Evolutionary conservation across 331 rosid genomes (phyloP).

Genomic region (Quercus lobata): DNA sequence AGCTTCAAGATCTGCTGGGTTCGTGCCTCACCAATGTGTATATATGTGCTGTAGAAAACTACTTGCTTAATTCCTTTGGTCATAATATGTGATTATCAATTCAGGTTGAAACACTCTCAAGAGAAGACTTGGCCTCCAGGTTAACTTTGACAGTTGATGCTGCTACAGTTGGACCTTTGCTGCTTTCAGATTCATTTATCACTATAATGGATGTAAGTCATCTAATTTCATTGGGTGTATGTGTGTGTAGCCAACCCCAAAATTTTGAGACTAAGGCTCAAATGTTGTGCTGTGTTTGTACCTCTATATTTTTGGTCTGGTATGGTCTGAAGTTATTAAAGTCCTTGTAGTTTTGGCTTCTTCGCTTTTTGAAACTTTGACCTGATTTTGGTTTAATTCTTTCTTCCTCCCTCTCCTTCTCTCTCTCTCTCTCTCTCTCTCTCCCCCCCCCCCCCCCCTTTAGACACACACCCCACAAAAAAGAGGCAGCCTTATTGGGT

Average conservation of each 20-base stretch:
- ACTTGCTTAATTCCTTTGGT: slow-evolving; percentile 1
- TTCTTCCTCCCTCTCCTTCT: background rate
- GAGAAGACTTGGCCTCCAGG: slow-evolving; percentile 93
- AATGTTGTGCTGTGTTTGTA: too few relatives aligned
- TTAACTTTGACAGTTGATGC: slow-evolving; percentile 83
- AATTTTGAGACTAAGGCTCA: too few relatives aligned
- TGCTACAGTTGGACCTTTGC: slow-evolving; percentile 83
- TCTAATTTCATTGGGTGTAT: slow-evolving; percentile 18
- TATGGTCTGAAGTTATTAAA: background rate
- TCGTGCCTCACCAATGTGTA: background rate
- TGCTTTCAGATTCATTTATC: slow-evolving; percentile 77
- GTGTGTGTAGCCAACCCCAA: background rate
- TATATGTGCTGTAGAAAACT: background rate
- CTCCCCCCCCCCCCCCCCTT: too few relatives aligned
- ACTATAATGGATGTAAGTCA: slow-evolving; percentile 95
- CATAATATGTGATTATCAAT: slow-evolving; percentile 7
- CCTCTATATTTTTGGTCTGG: slow-evolving; percentile 8
- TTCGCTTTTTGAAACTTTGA: background rate
- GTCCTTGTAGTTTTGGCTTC: background rate
- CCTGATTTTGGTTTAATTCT: background rate
- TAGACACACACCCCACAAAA: too few relatives aligned
- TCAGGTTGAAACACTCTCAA: slow-evolving; percentile 94
- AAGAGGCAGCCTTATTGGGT: background rate
- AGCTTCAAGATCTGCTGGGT: too few relatives aligned
- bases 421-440: too few relatives aligned